Conservation (phyloP, 1,284 basidiomycete species). For the Xerocomus nothofagi region DNA sequence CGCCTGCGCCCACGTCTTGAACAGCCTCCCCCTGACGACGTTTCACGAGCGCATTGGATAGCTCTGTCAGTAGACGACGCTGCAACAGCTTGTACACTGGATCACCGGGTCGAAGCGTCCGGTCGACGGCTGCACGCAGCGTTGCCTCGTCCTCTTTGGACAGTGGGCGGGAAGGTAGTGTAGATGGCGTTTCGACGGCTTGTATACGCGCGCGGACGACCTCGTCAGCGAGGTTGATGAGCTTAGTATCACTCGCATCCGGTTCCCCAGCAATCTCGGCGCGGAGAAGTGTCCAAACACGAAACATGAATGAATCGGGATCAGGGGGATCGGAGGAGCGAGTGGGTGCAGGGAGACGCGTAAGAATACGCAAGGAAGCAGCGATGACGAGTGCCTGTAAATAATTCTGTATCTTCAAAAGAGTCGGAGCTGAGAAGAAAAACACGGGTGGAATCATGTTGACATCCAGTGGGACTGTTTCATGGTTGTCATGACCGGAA, state of each 20-base stretch:
- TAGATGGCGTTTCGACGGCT: conserved; percentile 3
- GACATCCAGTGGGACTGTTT: conserved; percentile 5
- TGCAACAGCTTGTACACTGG: conserved; percentile 66
- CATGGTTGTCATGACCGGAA: background rate
- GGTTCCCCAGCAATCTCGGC: conserved; percentile 53
- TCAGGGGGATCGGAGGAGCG: conserved; percentile 1
- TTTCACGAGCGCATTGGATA: conserved; percentile 39
- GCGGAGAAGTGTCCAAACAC: conserved; percentile 64
- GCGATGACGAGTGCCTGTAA: conserved; percentile 69
- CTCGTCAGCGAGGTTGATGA: conserved; percentile 70
- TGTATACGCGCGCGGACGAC: conserved; percentile 50
- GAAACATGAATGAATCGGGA: conserved; percentile 44
- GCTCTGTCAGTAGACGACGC: conserved; percentile 49
- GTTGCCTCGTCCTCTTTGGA: conserved; percentile 45
- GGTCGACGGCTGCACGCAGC: conserved; percentile 58
- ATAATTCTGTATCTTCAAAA: conserved; percentile 64
- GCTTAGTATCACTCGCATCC: conserved; percentile 45
- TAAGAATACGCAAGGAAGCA: conserved; percentile 57
- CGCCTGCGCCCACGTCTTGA: background rate
- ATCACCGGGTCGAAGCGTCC: conserved; percentile 58
- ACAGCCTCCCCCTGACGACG: conserved; percentile 12
- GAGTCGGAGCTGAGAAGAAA: conserved; percentile 52
- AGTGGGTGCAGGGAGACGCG: conserved; percentile 39
- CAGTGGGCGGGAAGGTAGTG: conserved; percentile 11
- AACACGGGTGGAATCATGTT: conserved; percentile 61